Base-by-base conservation (phyloP, 306 rosid genomes). In the Rosa persica region DNA sequence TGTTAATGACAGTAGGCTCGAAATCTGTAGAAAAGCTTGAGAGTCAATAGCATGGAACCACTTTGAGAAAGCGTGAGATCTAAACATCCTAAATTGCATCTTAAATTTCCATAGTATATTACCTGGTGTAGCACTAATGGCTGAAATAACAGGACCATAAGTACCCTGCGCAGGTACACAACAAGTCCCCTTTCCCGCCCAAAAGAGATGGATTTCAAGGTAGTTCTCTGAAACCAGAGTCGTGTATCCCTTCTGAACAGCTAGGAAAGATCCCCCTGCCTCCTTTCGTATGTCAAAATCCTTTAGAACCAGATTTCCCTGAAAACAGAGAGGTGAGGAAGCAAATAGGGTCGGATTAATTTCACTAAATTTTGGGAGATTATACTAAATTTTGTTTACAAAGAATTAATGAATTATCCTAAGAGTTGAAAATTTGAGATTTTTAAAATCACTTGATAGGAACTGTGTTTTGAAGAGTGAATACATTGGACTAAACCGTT, bases 271-370 rank as follows among this genome's bases (percentile, higher is more conserved):
- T 64, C 48, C 89, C 34, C 94, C 92, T 52, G 97, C 93, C 81
- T 83, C 90, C 81, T 23, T 89, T 72, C 87, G 51, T 51, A 91
- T 88, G 76, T 93, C 88, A 79, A 93, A 93, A 82, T 93, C 89
- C 71, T 89, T 89, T 47, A 51, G 2, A 75, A 87, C 82, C 61
- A 43, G 90, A 81, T 62, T 85, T 34, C 93, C 92, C 95, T 91
- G 73, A 22, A 80, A 34, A 79, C 70, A 67, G 30, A 81, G 8
- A 40, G 25, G 58, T 22, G 39, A 11, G 47, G 34, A 22, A 0
- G 30, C 27, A 57, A 57, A 22, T n/a, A 23, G 64, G 64, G 15
- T 17, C 9, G 30, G 30, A n/a, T n/a, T n/a, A n/a, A n/a, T n/a
- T n/a, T n/a, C n/a, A n/a, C n/a, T n/a, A n/a, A n/a, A n/a, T n/a